Percentiles rank a stretch among this genome's conserved stretches.
These are phyloP conservation scores for Tolypocladium paradoxum DNA, from an alignment of 2,329 filamentous ascomycete species.

Conservation along the genomic window DNA sequence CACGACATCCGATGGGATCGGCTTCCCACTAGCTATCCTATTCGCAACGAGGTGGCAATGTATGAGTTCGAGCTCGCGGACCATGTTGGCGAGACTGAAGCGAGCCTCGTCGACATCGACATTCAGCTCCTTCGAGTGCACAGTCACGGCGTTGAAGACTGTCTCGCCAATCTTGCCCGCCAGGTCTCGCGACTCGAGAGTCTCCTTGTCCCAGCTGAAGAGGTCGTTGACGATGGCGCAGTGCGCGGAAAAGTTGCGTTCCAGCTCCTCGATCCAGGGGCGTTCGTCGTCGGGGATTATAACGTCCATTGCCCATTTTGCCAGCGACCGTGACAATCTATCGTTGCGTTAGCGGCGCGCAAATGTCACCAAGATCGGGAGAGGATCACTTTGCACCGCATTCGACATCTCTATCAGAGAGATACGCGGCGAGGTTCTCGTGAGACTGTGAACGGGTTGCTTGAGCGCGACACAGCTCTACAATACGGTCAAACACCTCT, in stretches of 20 bases:
- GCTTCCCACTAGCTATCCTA: not conserved
- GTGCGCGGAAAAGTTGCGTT: not conserved
- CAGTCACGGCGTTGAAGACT: not conserved
- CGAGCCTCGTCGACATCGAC: not conserved
- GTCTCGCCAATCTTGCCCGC: not conserved
- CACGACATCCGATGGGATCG: not conserved
- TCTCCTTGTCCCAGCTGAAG: not conserved
- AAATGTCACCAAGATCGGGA: too few species aligned
- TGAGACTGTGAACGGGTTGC: too few species aligned
- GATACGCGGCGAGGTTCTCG: not conserved
- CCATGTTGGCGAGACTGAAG: not conserved
- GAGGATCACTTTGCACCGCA: too few species aligned
- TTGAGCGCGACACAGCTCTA: too few species aligned
- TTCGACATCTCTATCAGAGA: not conserved
- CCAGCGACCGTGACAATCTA: too few species aligned
- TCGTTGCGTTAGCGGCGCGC: too few species aligned
- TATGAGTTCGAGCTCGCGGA: not conserved
- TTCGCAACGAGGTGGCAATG: not conserved
- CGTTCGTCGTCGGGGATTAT: too few species aligned
- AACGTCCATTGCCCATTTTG: too few species aligned
- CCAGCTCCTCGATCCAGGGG: not conserved
- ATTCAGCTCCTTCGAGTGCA: not conserved
- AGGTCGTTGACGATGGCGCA: not conserved
- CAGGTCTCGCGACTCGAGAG: not conserved
- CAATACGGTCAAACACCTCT: too few species aligned